These are phyloP conservation scores for Yamadazyma atmosphaerica DNA, from an alignment of 1,139 yeast genomes.

Conservation along the genomic window DNA sequence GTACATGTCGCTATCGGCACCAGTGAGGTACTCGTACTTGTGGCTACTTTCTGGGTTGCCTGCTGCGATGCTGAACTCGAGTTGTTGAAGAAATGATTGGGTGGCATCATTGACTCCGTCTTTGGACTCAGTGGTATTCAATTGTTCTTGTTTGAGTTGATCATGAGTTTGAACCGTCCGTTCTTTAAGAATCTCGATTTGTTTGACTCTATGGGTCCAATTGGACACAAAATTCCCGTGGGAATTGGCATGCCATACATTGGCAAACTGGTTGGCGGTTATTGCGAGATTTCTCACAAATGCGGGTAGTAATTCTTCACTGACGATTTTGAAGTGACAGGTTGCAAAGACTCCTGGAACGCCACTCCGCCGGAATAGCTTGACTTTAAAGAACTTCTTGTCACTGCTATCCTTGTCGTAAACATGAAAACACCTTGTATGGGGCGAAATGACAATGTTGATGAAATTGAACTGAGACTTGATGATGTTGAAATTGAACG, in stretches of 20 bases:
- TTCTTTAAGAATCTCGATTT: conserved; percentile 50
- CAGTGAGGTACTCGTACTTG: conserved; percentile 14
- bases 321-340: conserved; percentile 69
- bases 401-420: neutral
- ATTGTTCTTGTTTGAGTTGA: conserved; percentile 19
- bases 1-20: conserved; percentile 25
- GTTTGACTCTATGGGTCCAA: conserved; percentile 69
- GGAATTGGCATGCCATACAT: conserved; percentile 60
- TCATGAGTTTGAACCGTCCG: conserved; percentile 37
- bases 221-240: conserved; percentile 52
- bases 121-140: conserved; percentile 11
- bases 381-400: conserved; percentile 52
- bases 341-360: conserved; percentile 79
- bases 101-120: conserved; percentile 22
- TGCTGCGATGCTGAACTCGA: conserved; percentile 19
- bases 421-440: conserved; percentile 25
- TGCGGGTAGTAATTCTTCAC: conserved; percentile 57
- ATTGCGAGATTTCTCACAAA: conserved; percentile 69
- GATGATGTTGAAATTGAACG: conserved; percentile 70
- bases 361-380: conserved; percentile 63
- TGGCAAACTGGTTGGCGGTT: conserved; percentile 71
- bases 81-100: conserved; percentile 30
- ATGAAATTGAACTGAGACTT: conserved; percentile 81
- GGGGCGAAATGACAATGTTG: conserved; percentile 77
- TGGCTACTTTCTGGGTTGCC: conserved; percentile 9